A percentile compares a stretch with the other conserved stretches of the same genome.
phyloP scores from a whole-genome alignment of 768 basidiomycete species.

The Tricholoma bakamatsutake region DNA sequence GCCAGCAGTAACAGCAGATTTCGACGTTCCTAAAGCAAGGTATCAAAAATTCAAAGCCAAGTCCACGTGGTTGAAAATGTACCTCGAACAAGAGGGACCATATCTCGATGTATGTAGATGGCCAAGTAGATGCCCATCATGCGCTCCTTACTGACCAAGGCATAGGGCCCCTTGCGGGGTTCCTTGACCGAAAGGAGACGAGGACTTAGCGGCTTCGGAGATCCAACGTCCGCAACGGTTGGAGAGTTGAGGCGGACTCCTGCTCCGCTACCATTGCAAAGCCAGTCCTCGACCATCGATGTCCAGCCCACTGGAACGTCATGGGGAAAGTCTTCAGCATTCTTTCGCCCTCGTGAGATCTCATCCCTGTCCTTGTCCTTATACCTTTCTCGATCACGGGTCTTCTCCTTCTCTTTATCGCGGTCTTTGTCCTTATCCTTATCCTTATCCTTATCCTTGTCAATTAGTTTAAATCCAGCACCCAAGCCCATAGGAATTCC shows the following conservation, averaged over 20 bases:
- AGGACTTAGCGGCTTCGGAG: constrained; percentile 36
- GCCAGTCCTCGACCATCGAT: constrained; percentile 68
- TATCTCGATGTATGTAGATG: constrained; percentile 68
- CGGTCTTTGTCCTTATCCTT: constrained; percentile 31
- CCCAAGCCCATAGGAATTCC: constrained; percentile 77
- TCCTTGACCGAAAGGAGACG: constrained; percentile 34
- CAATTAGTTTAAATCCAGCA: constrained; percentile 69
- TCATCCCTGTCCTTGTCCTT: constrained; percentile 35
- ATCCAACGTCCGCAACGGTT: constrained; percentile 37
- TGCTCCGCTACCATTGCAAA: constrained; percentile 40
- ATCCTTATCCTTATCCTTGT: constrained; percentile 39
- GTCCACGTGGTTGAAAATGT: not conserved
- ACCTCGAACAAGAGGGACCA: constrained; percentile 62
- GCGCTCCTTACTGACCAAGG: constrained; percentile 81
- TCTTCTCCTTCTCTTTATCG: constrained; percentile 22
- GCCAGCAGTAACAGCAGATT: constrained; percentile 82
- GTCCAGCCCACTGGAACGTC: constrained; percentile 61
- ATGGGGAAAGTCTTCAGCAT: constrained; percentile 28
- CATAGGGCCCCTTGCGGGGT: constrained; percentile 65
- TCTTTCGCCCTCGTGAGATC: constrained; percentile 23
- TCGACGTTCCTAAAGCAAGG: constrained; percentile 52
- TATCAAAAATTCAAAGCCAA: constrained; percentile 6
- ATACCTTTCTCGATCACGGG: constrained; percentile 26
- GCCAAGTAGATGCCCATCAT: constrained; percentile 87
- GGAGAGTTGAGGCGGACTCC: constrained; percentile 24